Evolutionary conservation across 768 basidiomycete species (phyloP), one percentile per base, ranked within the genome.

Genomic region (Rhodotorula graminis): DNA sequence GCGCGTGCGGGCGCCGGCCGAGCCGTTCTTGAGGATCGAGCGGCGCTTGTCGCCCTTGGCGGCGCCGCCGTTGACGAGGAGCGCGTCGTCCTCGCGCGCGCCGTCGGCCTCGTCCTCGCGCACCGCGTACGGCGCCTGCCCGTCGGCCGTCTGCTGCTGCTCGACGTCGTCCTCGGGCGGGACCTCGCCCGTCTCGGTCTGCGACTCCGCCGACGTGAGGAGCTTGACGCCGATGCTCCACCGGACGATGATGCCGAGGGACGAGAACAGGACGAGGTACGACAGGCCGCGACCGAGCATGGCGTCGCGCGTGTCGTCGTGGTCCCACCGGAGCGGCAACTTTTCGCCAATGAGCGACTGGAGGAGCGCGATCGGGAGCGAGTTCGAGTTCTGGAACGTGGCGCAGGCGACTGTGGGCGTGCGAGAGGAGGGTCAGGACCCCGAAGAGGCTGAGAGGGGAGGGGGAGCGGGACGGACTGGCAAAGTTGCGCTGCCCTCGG

Each of bases 171-270:
- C 40, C 15, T 25, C 15, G 8, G 49, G 23, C 60, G 33, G 60
- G 23, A 58, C 42, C 27, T 19, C 16, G 19, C n/a, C 60, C n/a
- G 46, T 37, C 9, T 44, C 42, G 27, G 15, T 25, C 73, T 14
- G 50, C 64, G 14, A 64, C 64, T 76, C 90, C 6, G 90, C 89
- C 68, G 86, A 86, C 0, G 90, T 85, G 15, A 96, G 84, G 0
- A 95, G 84, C 62, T 85, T 86, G n/a, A 96, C 89, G 29, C 93
- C 93, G 80, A 90, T 92, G 65, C 91, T 93, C 90, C 95, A 97
- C 25, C 94, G 89, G 44, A 96, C 82, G 67, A 78, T 75, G 65
- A 78, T 76, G 57, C 96, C 96, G 46, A 98, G 85, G 0, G 94
- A 96, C 70, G 91, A 93, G 80, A 94, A 94, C 31, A 97, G 84